Conservation (phyloP, 306 rosid genomes). For the Ormosia emarginata region DNA sequence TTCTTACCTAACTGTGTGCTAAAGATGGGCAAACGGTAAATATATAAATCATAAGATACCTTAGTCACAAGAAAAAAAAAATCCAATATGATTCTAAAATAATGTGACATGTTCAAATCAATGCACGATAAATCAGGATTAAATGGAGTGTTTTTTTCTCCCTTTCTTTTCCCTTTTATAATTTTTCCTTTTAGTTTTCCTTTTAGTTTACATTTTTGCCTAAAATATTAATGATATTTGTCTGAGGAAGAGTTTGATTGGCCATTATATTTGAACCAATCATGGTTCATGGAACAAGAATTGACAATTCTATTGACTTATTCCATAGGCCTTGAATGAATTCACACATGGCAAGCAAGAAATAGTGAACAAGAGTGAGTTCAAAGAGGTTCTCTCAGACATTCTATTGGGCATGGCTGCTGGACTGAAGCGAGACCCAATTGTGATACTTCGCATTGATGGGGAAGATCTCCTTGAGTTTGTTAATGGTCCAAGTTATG, state of each 20-base stretch:
- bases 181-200: neutral
- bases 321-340: conserved; percentile 70
- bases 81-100: neutral
- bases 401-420: conserved; percentile 96
- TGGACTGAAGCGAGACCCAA: conserved; percentile 88
- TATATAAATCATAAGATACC: neutral
- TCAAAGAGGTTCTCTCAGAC: conserved; percentile 89
- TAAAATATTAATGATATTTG: neutral
- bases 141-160: neutral
- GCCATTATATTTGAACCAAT: neutral
- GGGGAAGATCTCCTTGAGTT: conserved; percentile 93
- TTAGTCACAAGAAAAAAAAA: neutral
- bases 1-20: conserved; percentile 21
- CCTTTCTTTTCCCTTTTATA: neutral
- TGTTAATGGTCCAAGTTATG: conserved; percentile 58
- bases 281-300: neutral
- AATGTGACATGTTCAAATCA: neutral
- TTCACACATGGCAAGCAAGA: conserved; percentile 91
- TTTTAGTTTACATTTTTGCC: neutral
- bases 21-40: neutral
- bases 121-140: neutral
- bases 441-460: conserved; percentile 87
- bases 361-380: conserved; percentile 85
- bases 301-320: neutral
- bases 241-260: neutral